Percentiles rank a stretch among this genome's conserved stretches.
These are phyloP conservation scores for Crassisporium funariophilum DNA, from an alignment of 768 basidiomycete species.

Conservation along the genomic window DNA sequence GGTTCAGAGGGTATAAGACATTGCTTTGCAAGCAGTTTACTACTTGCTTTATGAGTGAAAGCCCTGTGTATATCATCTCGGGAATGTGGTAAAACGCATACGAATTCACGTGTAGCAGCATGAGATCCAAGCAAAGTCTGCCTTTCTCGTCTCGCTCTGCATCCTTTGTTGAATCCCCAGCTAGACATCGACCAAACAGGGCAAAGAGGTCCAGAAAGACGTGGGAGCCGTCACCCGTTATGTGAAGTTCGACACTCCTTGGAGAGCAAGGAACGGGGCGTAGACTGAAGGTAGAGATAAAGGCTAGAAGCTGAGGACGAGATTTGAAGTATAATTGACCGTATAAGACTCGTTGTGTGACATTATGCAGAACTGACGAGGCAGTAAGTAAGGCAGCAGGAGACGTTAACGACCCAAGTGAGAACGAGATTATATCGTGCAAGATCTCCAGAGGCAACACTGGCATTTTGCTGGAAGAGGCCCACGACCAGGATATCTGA, in stretches of 20 bases:
- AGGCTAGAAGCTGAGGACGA: constrained; percentile 18
- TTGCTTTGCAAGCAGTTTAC: not conserved
- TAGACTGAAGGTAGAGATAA: constrained; percentile 16
- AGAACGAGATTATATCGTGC: constrained; percentile 16
- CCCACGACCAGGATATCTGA: too few relatives aligned
- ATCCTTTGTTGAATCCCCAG: not conserved
- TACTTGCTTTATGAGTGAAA: constrained; percentile 30
- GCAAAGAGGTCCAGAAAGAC: constrained; percentile 19
- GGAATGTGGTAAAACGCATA: constrained; percentile 23
- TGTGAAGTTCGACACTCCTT: constrained; percentile 19
- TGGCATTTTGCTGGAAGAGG: not conserved
- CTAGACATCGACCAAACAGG: constrained; percentile 21
- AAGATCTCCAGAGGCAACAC: constrained; percentile 19
- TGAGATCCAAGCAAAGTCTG: constrained; percentile 23
- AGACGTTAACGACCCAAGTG: constrained; percentile 2
- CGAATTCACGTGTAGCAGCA: constrained; percentile 28
- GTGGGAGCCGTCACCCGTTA: constrained; percentile 11
- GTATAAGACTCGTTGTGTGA: constrained; percentile 20
- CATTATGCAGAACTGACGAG: constrained; percentile 16
- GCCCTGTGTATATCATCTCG: constrained; percentile 24
- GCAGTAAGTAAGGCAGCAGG: constrained; percentile 17
- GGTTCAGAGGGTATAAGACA: not conserved
- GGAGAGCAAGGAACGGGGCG: constrained; percentile 17
- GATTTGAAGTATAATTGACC: constrained; percentile 21
- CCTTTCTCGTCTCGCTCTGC: constrained; percentile 23